Conservation (phyloP, 352 stramenopile species). For the Pythium rhizo-oryzae region DNA sequence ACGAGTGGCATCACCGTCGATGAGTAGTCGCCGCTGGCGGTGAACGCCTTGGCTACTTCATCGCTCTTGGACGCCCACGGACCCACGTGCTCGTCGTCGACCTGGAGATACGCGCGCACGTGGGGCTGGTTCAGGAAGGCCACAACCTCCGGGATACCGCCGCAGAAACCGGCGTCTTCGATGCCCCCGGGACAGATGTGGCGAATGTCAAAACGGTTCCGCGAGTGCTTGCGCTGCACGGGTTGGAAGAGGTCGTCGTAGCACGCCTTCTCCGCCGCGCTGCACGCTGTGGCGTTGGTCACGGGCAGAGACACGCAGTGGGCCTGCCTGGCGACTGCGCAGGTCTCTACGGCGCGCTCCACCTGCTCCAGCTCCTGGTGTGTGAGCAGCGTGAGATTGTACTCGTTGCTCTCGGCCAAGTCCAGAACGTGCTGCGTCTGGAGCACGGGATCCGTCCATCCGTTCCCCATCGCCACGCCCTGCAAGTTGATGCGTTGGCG, state of each 20-base stretch:
- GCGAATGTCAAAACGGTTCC: conserved; percentile 20
- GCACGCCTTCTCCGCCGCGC: background rate
- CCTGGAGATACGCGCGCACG: conserved; percentile 28
- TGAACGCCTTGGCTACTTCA: background rate
- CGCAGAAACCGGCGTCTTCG: conserved; percentile 21
- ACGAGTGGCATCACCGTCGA: conserved; percentile 23
- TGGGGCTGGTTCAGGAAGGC: conserved; percentile 58
- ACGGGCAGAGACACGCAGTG: background rate
- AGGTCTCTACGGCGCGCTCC: background rate
- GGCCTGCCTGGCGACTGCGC: background rate
- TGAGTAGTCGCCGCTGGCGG: background rate
- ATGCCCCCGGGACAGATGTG: conserved; percentile 19
- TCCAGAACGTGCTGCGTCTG: conserved; percentile 50
- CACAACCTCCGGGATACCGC: conserved; percentile 40
- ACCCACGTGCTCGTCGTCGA: conserved; percentile 1
- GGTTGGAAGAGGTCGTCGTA: background rate
- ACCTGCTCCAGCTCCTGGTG: background rate
- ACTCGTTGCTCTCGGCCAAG: conserved; percentile 56
- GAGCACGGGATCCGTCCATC: conserved; percentile 55
- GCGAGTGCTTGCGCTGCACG: background rate
- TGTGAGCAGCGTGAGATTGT: conserved; percentile 44
- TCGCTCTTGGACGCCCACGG: background rate
- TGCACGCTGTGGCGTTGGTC: conserved; percentile 2
- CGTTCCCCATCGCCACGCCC: conserved; percentile 78
- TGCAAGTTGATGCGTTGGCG: conserved; percentile 49